phyloP scores from a whole-genome alignment of 495 filamentous ascomycete species.

The Penicillium paxilli region DNA sequence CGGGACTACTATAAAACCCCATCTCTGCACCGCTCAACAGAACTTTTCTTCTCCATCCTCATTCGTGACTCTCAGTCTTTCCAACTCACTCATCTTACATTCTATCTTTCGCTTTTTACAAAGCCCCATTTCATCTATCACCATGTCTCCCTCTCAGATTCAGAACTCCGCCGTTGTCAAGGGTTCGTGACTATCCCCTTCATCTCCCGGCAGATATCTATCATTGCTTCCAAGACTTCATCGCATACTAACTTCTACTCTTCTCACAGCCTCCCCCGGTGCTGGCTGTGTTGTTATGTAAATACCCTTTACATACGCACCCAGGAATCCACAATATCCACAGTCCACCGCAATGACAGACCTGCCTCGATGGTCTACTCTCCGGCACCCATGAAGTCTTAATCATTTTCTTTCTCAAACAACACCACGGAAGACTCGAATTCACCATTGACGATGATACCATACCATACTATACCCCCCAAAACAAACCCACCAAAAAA shows the following conservation, averaged over 20 bases:
- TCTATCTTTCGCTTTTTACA: slow-evolving; percentile 27
- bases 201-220: too few species aligned
- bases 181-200: slow-evolving; percentile 22
- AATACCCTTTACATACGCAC: slow-evolving; percentile 16
- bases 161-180: slow-evolving; percentile 30
- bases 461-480: too few species aligned
- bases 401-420: background rate
- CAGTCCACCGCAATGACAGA: background rate
- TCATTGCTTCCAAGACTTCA: background rate
- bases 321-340: slow-evolving; percentile 1
- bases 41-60: slow-evolving; percentile 13
- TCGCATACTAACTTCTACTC: slow-evolving; percentile 12
- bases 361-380: background rate
- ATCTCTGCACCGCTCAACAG: background rate
- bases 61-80: slow-evolving; percentile 10
- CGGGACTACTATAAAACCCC: slow-evolving; percentile 16
- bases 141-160: slow-evolving; percentile 36
- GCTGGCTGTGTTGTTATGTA: slow-evolving; percentile 44
- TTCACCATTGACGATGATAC: too few species aligned
- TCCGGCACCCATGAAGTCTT: slow-evolving; percentile 5
- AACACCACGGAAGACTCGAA: background rate
- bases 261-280: slow-evolving; percentile 30
- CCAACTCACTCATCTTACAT: slow-evolving; percentile 10
- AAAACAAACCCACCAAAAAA: too few species aligned
- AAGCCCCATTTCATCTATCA: slow-evolving; percentile 26